Conservation (phyloP, 805 yeast genomes). For the Yueomyces sp. region DNA sequence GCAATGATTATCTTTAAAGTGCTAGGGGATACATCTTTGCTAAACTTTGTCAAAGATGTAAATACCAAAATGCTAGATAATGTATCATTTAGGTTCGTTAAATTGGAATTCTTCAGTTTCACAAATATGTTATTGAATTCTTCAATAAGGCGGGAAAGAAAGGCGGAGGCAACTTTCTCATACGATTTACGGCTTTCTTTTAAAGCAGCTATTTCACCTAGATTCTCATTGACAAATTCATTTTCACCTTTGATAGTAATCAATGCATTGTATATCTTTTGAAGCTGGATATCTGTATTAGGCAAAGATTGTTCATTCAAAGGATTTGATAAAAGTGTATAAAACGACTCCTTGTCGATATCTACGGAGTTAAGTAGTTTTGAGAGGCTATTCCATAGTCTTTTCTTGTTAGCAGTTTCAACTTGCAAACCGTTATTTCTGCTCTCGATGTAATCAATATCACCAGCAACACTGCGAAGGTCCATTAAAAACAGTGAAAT, state of each 20-base stretch:
- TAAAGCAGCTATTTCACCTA: constrained; percentile 60
- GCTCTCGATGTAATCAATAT: constrained; percentile 55
- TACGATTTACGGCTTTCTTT: constrained; percentile 50
- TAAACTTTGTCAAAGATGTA: constrained; percentile 39
- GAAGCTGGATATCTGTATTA: constrained; percentile 43
- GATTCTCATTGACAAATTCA: constrained; percentile 21
- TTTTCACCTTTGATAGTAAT: constrained; percentile 43
- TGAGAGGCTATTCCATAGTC: constrained; percentile 56
- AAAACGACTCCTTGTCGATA: constrained; percentile 42
- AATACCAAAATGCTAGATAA: constrained; percentile 30
- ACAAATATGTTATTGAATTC: constrained; percentile 34
- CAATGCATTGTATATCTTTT: constrained; percentile 49
- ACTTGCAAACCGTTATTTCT: constrained; percentile 80
- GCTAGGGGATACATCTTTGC: constrained; percentile 40
- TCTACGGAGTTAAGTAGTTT: constrained; percentile 57
- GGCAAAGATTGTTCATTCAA: constrained; percentile 33
- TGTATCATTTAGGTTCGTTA: constrained; percentile 18
- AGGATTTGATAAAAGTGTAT: constrained; percentile 32
- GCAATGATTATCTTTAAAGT: constrained; percentile 33
- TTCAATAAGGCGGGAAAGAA: constrained; percentile 32
- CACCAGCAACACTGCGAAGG: constrained; percentile 48
- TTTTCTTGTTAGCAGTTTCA: constrained; percentile 65
- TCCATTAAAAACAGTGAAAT: constrained; percentile 50
- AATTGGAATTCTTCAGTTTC: constrained; percentile 21
- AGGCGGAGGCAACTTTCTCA: constrained; percentile 39